Base-by-base conservation (phyloP, 2,329 filamentous ascomycete genomes). In the Huntiella decipiens region DNA sequence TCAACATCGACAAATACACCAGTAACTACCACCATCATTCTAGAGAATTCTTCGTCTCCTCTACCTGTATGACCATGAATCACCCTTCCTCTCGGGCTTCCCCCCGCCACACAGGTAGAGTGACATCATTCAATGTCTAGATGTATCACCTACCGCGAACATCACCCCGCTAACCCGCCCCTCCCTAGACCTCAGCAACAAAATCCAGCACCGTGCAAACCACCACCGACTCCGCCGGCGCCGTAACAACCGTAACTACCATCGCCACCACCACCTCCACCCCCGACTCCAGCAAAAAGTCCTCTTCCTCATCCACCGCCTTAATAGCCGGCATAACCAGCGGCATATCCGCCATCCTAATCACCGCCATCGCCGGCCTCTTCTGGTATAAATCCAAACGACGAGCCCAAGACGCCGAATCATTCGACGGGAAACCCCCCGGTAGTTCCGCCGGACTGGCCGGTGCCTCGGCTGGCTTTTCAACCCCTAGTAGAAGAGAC, bases 161-260 rank as follows among this genome's bases (percentile, higher is more conserved):
- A 37, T 37, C 5, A 17, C 17, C 16, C 17, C 17, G 17, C 17
- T 17, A 17, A 17, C 17, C 17, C 4, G 1, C 35, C 35, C 7
- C 11, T 13, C 10, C 6, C 1, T 12, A 40, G 36, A 39, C 52
- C 51, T 13, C 54, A 51, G 55, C 60, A 15, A 59, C 57, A 7
- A 63, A 60, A 6, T 57, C 60, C 5, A 55, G 56, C 11, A 57
- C 59, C n/a, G 54, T 73, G 2, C 61, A 67, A 53, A 78, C 74
- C 0, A 64, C 77, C 7, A 77, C 72, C 0, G 62, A 64, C 31
- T 32, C 47, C 5, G 67, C 63, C 7, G 72, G 73, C 13, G 65
- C 60, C 4, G 60, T 74, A 16, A 65, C 63, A 48, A 77, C 72
- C 1, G 66, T 78, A 3, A 74, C 70, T 1, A 63, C 71, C 12